phyloP scores from a whole-genome alignment of 2,329 filamentous ascomycete species.

The Rhynchosporium agropyri region DNA sequence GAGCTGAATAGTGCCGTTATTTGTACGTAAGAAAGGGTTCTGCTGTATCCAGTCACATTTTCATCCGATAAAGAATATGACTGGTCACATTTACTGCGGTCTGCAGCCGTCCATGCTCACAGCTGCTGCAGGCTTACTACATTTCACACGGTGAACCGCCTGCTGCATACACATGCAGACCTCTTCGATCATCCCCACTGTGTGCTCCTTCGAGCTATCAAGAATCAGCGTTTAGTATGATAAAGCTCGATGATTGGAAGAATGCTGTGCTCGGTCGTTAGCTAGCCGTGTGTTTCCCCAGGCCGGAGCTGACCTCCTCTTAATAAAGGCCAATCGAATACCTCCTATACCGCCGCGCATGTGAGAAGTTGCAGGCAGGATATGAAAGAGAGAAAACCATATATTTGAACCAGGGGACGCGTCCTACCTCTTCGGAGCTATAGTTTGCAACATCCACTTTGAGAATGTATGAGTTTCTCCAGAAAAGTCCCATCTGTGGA shows the following conservation, averaged over 20 bases:
- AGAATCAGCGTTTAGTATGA: neutral
- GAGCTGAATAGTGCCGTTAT: too few species aligned
- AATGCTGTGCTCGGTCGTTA: neutral
- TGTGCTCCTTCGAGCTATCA: neutral
- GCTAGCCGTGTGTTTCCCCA: conserved; percentile 1
- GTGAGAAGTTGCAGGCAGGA: neutral
- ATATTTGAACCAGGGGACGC: neutral
- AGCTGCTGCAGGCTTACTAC: conserved; percentile 4
- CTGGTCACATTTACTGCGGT: too few species aligned
- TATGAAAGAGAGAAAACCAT: neutral
- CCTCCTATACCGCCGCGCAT: neutral
- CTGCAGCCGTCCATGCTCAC: neutral
- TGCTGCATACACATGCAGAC: neutral
- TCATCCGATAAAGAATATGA: too few species aligned
- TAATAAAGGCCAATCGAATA: neutral
- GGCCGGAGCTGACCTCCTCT: conserved; percentile 1
- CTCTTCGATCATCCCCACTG: neutral
- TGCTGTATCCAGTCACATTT: too few species aligned
- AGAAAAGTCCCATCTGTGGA: conserved; percentile 1
- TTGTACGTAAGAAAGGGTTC: too few species aligned
- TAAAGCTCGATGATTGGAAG: neutral
- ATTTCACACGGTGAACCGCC: neutral
- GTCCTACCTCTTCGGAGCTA: neutral
- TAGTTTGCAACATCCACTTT: neutral
- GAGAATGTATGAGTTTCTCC: neutral